Evolutionary conservation across 2,329 filamentous ascomycete genomes (phyloP), one percentile per base, ranked within the genome.

Genomic region (Cyanodermella asteris): DNA sequence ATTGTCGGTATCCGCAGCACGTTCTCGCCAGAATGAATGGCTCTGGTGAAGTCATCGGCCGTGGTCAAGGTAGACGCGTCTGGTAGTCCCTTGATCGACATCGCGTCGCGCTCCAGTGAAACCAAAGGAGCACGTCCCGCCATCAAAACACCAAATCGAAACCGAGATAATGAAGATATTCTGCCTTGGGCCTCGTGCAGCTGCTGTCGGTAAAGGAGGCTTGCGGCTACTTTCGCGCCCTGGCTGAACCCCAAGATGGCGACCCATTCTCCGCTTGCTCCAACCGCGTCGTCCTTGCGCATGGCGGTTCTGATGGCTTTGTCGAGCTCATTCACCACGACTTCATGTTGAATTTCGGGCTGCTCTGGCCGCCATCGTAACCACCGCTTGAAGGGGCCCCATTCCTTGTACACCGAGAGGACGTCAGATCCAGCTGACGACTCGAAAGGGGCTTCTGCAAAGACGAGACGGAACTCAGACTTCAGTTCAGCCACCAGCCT

Each of bases 371-470:
- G 46, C 65, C 68, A 76, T 25, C 69, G 58, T 27, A 76, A 50
- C 64, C 64, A 69, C 11, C 57, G 47, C 7, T 55, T 49, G 43
- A 76, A 82, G 2, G 75, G 74, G 0, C 61, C 72, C 31, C 55
- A 60, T 31, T 66, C 57, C 22, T 58, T 60, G 43, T 76, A 82
- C 4, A 76, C 68, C 9, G 56, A 45, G 12, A 65, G 45, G 9
- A 81, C 63, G 34, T 63, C 69, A 0, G 65, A 56, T 20, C 72
- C 68, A 1, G 72, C 50, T 3, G 54, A 43, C 34, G 64, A 71
- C 28, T 58, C 52, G 43, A 70, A 75, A 2, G 74, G 73, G 0
- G 56, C 75, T 36, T 81, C 64, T 34, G 64, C 66, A 49, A 73
- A 84, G 39, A 74, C 66, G 34, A 81, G 59, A 20, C 75, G 67